A percentile compares a stretch with the other conserved stretches of the same genome.
Conservation (phyloP, 2,329 filamentous ascomycete genomes). For the Monosporascus sp. region DNA sequence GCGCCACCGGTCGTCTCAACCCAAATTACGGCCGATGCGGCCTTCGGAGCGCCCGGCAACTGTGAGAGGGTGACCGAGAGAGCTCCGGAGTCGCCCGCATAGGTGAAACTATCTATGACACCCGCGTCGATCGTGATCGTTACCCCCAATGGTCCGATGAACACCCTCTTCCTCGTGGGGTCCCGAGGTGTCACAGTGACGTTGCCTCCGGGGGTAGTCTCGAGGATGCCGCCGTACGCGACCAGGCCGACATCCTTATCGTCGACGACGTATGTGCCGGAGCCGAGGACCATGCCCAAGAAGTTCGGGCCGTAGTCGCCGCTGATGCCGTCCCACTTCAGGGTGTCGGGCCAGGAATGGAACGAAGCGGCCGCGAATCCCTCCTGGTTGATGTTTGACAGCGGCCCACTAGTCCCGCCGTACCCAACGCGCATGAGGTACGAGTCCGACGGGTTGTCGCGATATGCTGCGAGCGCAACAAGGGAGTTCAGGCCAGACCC, state of each 20-base stretch:
- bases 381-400: slow-evolving; percentile 50
- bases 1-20: slow-evolving; percentile 25
- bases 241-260: slow-evolving; percentile 41
- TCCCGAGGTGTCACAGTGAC: slow-evolving; percentile 38
- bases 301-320: slow-evolving; percentile 56
- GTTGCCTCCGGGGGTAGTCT: slow-evolving; percentile 10
- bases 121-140: slow-evolving; percentile 39
- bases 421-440: slow-evolving; percentile 51
- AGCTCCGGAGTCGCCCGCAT: slow-evolving; percentile 17
- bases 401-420: slow-evolving; percentile 46
- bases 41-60: slow-evolving; percentile 19
- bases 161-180: slow-evolving; percentile 42
- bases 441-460: slow-evolving; percentile 37
- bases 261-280: slow-evolving; percentile 44
- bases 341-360: slow-evolving; percentile 51
- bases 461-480: slow-evolving; percentile 48
- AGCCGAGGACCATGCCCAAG: slow-evolving; percentile 44
- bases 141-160: slow-evolving; percentile 41
- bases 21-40: slow-evolving; percentile 30
- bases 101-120: slow-evolving; percentile 34
- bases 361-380: slow-evolving; percentile 53
- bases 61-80: slow-evolving; percentile 28
- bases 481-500: slow-evolving; percentile 54
- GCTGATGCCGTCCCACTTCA: slow-evolving; percentile 52
- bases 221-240: slow-evolving; percentile 43